Base-by-base conservation (phyloP, 129 eudicot species). In the Ambrosia trifida region DNA sequence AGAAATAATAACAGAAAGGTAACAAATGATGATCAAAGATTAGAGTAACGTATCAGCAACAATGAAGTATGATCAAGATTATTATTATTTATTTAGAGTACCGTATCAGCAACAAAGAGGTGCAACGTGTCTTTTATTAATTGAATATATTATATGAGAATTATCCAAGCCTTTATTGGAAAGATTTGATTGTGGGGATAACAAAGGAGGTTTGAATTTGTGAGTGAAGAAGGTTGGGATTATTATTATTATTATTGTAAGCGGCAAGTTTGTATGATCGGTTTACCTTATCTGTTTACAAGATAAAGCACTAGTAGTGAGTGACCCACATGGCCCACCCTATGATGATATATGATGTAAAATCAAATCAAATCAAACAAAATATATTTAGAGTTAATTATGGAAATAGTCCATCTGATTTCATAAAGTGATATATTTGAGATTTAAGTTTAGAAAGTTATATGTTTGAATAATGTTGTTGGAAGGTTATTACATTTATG, bases 241-340 rank as follows among this genome's bases (percentile, higher is more conserved):
- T 43, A 28, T 61, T 28, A 69, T 67, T 0, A 36, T 7, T 5
- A 1, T 36, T 36, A 7, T 35, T 4, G 3, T 2, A 33, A 33
- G 40, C 5, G 47, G 70, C 77, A 35, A 67, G 41, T n/a, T 59
- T 76, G 69, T 76, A 51, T 45, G 60, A 28, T 66, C 61, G 17
- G 41, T 46, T 18, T 75, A 54, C 17, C 62, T 76, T 76, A 66
- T 76, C 80, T 73, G 7, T 4, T 58, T n/a, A 24, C 17, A 7
- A 38, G 75, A 56, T 54, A 70, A 20, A 18, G n/a, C 18, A 4
- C 6, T 14, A 50, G 6, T 36, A 50, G 6, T 36, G 43, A 36
- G 9, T 36, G 43, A 36, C 43, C 43, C 43, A 36, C 43, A 4
- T 8, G 43, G 43, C 43, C 43, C 43, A 36, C 43, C 43, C 40